A percentile compares a stretch with the other conserved stretches of the same genome.
These are phyloP conservation scores for Sporothrix curviconia DNA, from an alignment of 2,329 filamentous ascomycete species.

Conservation along the genomic window DNA sequence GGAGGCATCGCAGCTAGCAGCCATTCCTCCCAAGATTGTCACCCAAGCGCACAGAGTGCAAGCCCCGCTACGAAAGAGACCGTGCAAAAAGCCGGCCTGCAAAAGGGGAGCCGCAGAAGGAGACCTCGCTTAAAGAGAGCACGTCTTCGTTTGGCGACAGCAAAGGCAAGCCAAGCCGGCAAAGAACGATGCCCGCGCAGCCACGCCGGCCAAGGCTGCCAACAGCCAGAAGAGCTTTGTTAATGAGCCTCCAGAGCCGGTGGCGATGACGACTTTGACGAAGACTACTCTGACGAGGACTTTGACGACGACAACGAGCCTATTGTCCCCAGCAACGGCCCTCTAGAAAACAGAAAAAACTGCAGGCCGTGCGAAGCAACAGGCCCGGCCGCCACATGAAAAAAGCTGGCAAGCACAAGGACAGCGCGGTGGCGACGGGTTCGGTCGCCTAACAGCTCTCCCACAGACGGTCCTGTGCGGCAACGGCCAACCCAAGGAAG, in stretches of 20 bases:
- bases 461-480: background rate
- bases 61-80: background rate
- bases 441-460: background rate
- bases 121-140: too few species aligned
- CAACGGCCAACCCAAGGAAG: conserved; percentile 6
- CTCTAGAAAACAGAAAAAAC: background rate
- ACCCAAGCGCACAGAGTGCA: background rate
- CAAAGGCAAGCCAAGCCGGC: background rate
- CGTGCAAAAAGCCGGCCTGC: too few species aligned
- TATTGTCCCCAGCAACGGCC: background rate
- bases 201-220: background rate
- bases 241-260: background rate
- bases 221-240: background rate
- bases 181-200: background rate
- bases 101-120: too few species aligned
- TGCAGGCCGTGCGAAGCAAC: background rate
- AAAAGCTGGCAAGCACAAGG: background rate
- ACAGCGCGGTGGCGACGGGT: background rate
- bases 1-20: background rate
- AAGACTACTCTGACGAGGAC: background rate
- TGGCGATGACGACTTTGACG: background rate
- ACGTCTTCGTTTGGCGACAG: too few species aligned
- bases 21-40: background rate
- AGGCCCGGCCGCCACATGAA: too few species aligned
- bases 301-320: background rate